These are phyloP conservation scores for Kalmusia sp. DNA, from an alignment of 2,329 filamentous ascomycete genomes.

Conservation along the genomic window DNA sequence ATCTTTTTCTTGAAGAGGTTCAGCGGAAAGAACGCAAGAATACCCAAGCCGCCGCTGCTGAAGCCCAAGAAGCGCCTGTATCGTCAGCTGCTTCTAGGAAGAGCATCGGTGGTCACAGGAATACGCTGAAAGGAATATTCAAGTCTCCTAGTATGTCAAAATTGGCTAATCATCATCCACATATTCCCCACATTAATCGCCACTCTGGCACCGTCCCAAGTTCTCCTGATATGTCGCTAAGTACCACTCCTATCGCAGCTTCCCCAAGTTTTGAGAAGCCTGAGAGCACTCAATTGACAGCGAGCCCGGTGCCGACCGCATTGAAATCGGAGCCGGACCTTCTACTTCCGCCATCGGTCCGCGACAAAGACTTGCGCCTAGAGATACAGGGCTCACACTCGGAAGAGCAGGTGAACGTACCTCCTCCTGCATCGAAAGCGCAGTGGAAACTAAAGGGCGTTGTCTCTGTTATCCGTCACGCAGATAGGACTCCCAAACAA, in stretches of 20 bases:
- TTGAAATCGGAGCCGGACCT: constrained; percentile 43
- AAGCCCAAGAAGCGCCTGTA: constrained; percentile 37
- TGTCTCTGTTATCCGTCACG: constrained; percentile 94
- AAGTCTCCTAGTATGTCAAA: constrained; percentile 71
- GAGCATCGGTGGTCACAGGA: constrained; percentile 47
- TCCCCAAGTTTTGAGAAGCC: constrained; percentile 53
- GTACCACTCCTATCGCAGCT: constrained; percentile 51
- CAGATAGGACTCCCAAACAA: constrained; percentile 96
- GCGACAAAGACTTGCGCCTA: constrained; percentile 30
- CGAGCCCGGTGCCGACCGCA: constrained; percentile 26
- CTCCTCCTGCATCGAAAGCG: constrained; percentile 73
- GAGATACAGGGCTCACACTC: constrained; percentile 36
- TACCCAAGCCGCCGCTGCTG: constrained; percentile 46
- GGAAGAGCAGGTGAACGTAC: constrained; percentile 46
- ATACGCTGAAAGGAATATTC: constrained; percentile 64
- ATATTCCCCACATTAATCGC: constrained; percentile 44
- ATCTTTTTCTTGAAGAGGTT: constrained; percentile 86
- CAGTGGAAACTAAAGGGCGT: constrained; percentile 99
- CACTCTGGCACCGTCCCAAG: constrained; percentile 45
- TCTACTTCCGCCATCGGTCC: constrained; percentile 30
- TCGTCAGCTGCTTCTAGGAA: constrained; percentile 34
- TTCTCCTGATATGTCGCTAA: constrained; percentile 55
- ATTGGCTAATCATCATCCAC: constrained; percentile 57
- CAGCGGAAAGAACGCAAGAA: constrained; percentile 60
- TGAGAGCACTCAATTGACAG: constrained; percentile 26